A percentile compares a stretch with the other conserved stretches of the same genome.
Conservation (phyloP, 2,329 filamentous ascomycete genomes). For the Dendrostoma leiphaemia region DNA sequence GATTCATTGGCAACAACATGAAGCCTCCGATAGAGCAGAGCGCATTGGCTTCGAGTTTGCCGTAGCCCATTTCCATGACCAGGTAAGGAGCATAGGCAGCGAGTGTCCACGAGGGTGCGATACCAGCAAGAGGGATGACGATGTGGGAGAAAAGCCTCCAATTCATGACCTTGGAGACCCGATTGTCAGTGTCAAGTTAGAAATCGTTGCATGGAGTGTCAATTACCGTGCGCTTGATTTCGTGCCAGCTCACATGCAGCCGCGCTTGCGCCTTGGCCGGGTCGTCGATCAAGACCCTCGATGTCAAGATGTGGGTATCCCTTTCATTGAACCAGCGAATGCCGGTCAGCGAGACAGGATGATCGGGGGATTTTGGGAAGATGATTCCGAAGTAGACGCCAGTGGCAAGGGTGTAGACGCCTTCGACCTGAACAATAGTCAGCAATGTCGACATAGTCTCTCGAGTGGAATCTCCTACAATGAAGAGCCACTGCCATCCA, state of each 20-base stretch:
- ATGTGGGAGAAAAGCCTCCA: conserved; percentile 54
- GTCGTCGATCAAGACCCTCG: conserved; percentile 33
- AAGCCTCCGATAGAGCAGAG: conserved; percentile 6
- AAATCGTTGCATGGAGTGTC: neutral
- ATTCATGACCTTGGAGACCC: conserved; percentile 37
- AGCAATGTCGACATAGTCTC: no score
- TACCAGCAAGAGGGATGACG: conserved; percentile 47
- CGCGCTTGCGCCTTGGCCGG: conserved; percentile 32
- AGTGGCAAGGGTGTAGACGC: conserved; percentile 33
- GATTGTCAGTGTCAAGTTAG: neutral
- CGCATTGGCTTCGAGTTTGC: conserved; percentile 47
- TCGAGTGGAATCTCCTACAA: conserved; percentile 24
- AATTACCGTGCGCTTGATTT: conserved; percentile 33
- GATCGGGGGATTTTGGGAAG: conserved; percentile 26
- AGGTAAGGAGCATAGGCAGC: conserved; percentile 54
- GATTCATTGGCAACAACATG: conserved; percentile 8
- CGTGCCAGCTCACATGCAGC: conserved; percentile 28
- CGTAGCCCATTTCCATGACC: conserved; percentile 52
- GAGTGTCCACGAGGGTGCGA: conserved; percentile 45
- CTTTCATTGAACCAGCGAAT: conserved; percentile 15
- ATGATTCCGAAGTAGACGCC: conserved; percentile 30
- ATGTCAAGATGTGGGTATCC: conserved; percentile 32
- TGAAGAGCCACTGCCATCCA: conserved; percentile 35
- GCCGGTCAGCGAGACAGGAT: conserved; percentile 2
- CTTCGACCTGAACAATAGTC: conserved; percentile 37